Percentiles rank a stretch among this genome's conserved stretches.
These are phyloP conservation scores for Clitocybe nebularis DNA, from an alignment of 1,284 basidiomycete species.

Conservation along the genomic window DNA sequence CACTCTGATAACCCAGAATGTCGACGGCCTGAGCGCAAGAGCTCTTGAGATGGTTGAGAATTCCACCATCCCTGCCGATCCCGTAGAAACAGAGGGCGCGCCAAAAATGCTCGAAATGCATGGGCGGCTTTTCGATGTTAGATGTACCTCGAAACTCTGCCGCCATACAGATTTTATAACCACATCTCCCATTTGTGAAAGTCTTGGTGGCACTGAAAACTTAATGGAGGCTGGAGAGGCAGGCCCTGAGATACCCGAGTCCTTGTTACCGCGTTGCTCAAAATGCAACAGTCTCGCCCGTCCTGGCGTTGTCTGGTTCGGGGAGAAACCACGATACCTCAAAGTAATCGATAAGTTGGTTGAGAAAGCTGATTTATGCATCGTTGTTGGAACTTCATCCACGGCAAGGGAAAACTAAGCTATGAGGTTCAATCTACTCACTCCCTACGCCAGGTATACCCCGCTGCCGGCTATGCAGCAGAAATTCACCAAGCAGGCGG, in stretches of 20 bases:
- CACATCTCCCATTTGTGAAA: conserved; percentile 47
- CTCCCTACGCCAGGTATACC: conserved; percentile 29
- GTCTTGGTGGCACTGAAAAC: conserved; percentile 48
- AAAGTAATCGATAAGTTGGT: conserved; percentile 29
- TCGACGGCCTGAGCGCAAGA: conserved; percentile 53
- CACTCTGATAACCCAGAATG: conserved; percentile 63
- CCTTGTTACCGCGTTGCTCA: conserved; percentile 32
- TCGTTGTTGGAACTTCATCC: conserved; percentile 42
- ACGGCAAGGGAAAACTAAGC: conserved; percentile 19
- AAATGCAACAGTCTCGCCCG: conserved; percentile 31
- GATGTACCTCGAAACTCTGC: conserved; percentile 44
- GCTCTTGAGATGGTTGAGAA: conserved; percentile 18
- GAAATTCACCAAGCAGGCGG: conserved; percentile 32
- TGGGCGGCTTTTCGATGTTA: conserved; percentile 53
- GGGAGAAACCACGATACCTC: conserved; percentile 27
- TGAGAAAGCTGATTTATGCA: conserved; percentile 31
- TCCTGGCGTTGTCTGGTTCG: conserved; percentile 46
- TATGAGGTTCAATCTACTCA: neutral
- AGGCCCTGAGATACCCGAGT: conserved; percentile 27
- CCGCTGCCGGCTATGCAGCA: conserved; percentile 34
- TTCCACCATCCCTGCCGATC: conserved; percentile 5
- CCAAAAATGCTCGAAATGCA: conserved; percentile 60
- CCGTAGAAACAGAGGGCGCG: conserved; percentile 10
- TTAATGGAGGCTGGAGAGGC: conserved; percentile 32
- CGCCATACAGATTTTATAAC: conserved; percentile 36